A percentile compares a stretch with the other conserved stretches of the same genome.
These are phyloP conservation scores for Nasturtium officinale DNA, from an alignment of 345 rosid species.

Conservation along the genomic window DNA sequence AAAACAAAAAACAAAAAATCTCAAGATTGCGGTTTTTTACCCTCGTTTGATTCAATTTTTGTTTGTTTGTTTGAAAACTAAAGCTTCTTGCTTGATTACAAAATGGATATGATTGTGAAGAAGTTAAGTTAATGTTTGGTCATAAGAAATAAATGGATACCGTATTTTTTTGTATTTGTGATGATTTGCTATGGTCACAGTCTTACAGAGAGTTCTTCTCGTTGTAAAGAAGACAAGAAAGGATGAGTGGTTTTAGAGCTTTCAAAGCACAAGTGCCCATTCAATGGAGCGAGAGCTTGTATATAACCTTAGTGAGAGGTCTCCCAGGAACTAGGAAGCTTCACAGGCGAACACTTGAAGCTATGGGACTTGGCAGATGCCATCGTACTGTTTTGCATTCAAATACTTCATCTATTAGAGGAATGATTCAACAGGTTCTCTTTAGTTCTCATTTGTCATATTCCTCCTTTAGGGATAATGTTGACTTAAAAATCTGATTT, in stretches of 20 bases:
- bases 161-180: slow-evolving; percentile 12
- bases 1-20: not conserved
- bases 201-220: slow-evolving; percentile 1
- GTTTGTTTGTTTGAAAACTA: not conserved
- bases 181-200: not conserved
- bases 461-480: not conserved
- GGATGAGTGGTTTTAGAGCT: slow-evolving; percentile 78
- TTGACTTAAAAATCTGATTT: not conserved
- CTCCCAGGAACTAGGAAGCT: slow-evolving; percentile 83
- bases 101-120: not conserved
- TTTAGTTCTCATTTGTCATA: not conserved
- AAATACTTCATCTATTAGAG: slow-evolving; percentile 68
- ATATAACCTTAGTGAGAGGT: slow-evolving; percentile 77
- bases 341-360: slow-evolving; percentile 81
- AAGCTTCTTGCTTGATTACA: not conserved
- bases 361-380: slow-evolving; percentile 68
- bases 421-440: slow-evolving; percentile 76
- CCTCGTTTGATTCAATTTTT: not conserved
- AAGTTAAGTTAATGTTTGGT: not conserved
- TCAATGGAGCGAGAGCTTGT: slow-evolving; percentile 66
- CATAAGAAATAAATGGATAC: too few species aligned
- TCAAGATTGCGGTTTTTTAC: too few species aligned
- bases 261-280: slow-evolving; percentile 70
- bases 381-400: slow-evolving; percentile 69
- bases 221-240: slow-evolving; percentile 19